phyloP scores from a whole-genome alignment of 805 yeast species.

The Metschnikowia cubensis region DNA sequence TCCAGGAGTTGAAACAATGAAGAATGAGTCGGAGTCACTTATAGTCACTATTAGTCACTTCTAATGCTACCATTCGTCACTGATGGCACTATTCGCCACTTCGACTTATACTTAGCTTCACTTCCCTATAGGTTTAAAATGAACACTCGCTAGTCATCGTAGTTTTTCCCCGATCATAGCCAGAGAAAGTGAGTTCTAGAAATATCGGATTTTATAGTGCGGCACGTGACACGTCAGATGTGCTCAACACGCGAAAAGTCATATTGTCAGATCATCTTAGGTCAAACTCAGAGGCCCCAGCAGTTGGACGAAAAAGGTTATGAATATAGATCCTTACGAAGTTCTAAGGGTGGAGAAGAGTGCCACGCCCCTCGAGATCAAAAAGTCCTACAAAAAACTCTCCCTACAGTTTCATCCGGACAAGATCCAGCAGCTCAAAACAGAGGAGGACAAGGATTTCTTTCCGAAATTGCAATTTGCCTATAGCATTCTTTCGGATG shows the following conservation, averaged over 20 bases:
- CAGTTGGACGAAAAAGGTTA: not conserved
- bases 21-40: constrained; percentile 5
- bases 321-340: constrained; percentile 59
- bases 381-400: constrained; percentile 42
- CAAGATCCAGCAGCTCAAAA: constrained; percentile 24
- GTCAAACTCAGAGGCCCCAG: not conserved
- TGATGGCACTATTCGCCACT: not conserved
- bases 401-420: constrained; percentile 26
- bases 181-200: not conserved
- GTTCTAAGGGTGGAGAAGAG: constrained; percentile 39
- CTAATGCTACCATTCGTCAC: not conserved
- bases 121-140: not conserved
- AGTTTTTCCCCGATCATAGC: not conserved
- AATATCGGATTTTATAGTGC: not conserved
- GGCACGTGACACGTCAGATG: not conserved
- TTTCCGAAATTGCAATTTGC: constrained; percentile 77
- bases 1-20: constrained; percentile 13
- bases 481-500: constrained; percentile 63
- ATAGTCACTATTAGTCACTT: not conserved
- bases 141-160: not conserved
- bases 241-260: constrained; percentile 1
- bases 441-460: constrained; percentile 18
- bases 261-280: not conserved
- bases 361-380: constrained; percentile 52
- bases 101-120: not conserved